A percentile compares a stretch with the other conserved stretches of the same genome.
These are phyloP conservation scores for Rosa rugosa DNA, from an alignment of 306 rosid species.

Conservation along the genomic window DNA sequence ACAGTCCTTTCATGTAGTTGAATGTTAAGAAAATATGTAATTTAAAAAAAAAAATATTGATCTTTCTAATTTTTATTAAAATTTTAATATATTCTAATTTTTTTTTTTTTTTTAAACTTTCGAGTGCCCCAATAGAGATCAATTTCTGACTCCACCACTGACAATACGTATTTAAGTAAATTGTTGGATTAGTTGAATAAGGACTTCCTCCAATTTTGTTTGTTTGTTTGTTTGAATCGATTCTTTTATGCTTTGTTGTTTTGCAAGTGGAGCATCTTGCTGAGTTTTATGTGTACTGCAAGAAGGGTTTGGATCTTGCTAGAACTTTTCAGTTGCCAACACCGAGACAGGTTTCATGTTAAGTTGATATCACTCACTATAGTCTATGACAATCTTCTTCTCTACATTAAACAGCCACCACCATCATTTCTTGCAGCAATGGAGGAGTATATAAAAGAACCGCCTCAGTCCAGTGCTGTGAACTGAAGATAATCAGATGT, in stretches of 20 bases:
- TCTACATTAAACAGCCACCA: slow-evolving; percentile 71
- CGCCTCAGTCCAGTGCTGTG: slow-evolving; percentile 55
- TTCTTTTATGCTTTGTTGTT: slow-evolving; percentile 16
- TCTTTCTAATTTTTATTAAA: no score
- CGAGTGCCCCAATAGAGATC: no score
- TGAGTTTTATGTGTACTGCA: slow-evolving; percentile 78
- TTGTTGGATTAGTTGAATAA: no score
- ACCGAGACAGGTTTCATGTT: slow-evolving; percentile 71
- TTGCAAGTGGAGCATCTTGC: slow-evolving; percentile 77
- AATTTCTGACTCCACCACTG: no score
- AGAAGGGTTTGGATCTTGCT: slow-evolving; percentile 72
- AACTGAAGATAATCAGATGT: background rate
- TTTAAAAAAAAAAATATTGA: no score
- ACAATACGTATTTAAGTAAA: no score
- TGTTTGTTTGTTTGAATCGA: slow-evolving; percentile 9
- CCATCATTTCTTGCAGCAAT: slow-evolving; percentile 75
- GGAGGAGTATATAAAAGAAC: slow-evolving; percentile 89
- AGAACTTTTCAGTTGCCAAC: slow-evolving; percentile 85
- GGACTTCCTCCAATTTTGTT: background rate
- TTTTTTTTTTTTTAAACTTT: no score
- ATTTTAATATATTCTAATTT: no score
- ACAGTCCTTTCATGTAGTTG: no score
- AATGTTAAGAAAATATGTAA: no score
- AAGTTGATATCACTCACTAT: slow-evolving; percentile 11
- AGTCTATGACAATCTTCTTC: slow-evolving; percentile 30